Evolutionary conservation across 176 grass and related monocot species (phyloP).

Genomic region (Lolium perenne): DNA sequence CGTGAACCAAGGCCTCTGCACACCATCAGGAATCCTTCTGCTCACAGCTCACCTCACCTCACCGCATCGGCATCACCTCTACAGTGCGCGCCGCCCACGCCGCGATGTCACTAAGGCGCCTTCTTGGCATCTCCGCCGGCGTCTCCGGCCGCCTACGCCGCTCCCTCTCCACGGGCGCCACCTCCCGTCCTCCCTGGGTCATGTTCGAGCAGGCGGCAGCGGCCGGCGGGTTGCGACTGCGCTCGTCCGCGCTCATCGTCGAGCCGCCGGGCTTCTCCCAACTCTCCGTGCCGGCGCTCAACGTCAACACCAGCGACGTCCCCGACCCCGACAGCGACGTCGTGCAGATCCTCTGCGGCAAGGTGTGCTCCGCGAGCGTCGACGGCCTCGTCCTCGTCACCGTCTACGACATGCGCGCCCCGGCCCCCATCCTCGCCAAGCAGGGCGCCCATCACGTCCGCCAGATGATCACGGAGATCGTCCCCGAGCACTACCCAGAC

Average conservation of each 20-base stretch:
- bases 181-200: constrained; percentile 2
- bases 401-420: too few relatives aligned
- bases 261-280: neutral
- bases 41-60: neutral
- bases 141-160: neutral
- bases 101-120: neutral
- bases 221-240: neutral
- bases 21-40: neutral
- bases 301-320: neutral
- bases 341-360: neutral
- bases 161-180: neutral
- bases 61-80: neutral
- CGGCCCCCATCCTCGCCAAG: too few relatives aligned
- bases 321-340: constrained; percentile 2
- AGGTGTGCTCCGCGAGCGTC: neutral
- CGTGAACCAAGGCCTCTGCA: neutral
- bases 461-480: too few relatives aligned
- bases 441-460: too few relatives aligned
- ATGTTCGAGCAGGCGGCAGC: neutral
- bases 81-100: neutral
- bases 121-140: neutral
- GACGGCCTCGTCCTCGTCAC: too few relatives aligned
- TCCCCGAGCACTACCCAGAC: too few relatives aligned
- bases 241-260: neutral
- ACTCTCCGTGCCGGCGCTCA: neutral